These are phyloP conservation scores for Zygosaccharomyces pseudobailii DNA, from an alignment of 1,139 yeast genomes.

Conservation along the genomic window DNA sequence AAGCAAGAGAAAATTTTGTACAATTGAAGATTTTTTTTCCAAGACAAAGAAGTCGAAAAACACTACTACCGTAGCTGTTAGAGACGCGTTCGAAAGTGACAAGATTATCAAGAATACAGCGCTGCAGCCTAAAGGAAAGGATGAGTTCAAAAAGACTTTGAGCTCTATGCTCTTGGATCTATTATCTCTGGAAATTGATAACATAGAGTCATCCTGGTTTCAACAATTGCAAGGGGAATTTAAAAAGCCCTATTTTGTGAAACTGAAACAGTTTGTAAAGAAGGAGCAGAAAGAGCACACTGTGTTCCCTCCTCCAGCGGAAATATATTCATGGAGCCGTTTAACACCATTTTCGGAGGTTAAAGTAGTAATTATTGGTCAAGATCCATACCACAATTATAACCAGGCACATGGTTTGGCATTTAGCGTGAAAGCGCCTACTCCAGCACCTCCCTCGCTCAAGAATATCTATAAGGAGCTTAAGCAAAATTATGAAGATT, in stretches of 20 bases:
- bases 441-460: slow-evolving; percentile 85
- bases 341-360: slow-evolving; percentile 73
- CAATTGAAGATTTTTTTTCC: slow-evolving; percentile 22
- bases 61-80: not conserved
- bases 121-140: slow-evolving; percentile 9
- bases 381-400: slow-evolving; percentile 90
- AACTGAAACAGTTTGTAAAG: slow-evolving; percentile 44
- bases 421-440: slow-evolving; percentile 81
- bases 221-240: slow-evolving; percentile 62
- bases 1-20: slow-evolving; percentile 16
- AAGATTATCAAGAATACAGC: not conserved
- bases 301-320: slow-evolving; percentile 71
- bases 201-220: slow-evolving; percentile 78
- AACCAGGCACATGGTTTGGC: slow-evolving; percentile 98
- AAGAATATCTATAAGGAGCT: slow-evolving; percentile 82
- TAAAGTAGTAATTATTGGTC: slow-evolving; percentile 82
- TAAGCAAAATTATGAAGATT: slow-evolving; percentile 64
- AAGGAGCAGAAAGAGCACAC: slow-evolving; percentile 22
- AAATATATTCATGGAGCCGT: slow-evolving; percentile 92
- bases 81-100: slow-evolving; percentile 6
- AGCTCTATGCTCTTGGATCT: slow-evolving; percentile 50
- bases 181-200: slow-evolving; percentile 60
- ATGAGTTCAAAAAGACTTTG: slow-evolving; percentile 50
- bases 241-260: slow-evolving; percentile 80
- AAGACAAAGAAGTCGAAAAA: slow-evolving; percentile 8